Evolutionary conservation across 805 yeast genomes (phyloP), one percentile per base, ranked within the genome.

Genomic region (Metschnikowia koreensis): DNA sequence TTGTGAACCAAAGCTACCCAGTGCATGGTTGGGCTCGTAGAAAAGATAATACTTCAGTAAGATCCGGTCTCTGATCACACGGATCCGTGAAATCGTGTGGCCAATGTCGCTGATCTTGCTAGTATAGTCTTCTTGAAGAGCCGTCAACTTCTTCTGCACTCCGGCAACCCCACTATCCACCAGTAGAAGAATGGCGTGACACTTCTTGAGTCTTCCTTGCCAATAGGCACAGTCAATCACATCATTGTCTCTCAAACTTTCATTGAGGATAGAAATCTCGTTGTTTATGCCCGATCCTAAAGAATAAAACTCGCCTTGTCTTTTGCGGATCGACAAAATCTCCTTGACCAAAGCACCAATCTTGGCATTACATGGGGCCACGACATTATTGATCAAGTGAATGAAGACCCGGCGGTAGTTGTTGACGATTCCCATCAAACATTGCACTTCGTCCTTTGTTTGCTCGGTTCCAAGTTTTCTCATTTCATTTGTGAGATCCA

Each of bases 381-480:
- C 48, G 2, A 38, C 38, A 15, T 16, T 29, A 9, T 39, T 29
- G 7, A 38, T 31, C 48, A 46, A 46, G 28, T 46, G 43, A 6
- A 39, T 26, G 17, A 46, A 46, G 1, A 46, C 43, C 9, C 48
- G 37, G 8, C 48, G 42, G 33, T 38, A 46, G 31, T 39, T 39
- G 12, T 39, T 33, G 31, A 39, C 10, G 17, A 46, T 39, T 9
- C 33, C 39, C 22, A 17, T 29, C 26, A 39, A 22, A 16, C n/a
- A 17, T 5, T 39, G 16, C 6, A 42, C 44, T n/a, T 38, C 48
- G 33, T 33, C 48, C 7, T 16, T 26, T 3, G 2, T 31, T 31
- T 31, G 34, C 6, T 9, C 12, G 13, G 12, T 12, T 2, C 34
- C 34, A 31, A 31, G 10, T 31, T 31, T 31, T 12, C 10, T 31